phyloP scores from a whole-genome alignment of 176 grass and related monocot species.

The Triticum turgidum region DNA sequence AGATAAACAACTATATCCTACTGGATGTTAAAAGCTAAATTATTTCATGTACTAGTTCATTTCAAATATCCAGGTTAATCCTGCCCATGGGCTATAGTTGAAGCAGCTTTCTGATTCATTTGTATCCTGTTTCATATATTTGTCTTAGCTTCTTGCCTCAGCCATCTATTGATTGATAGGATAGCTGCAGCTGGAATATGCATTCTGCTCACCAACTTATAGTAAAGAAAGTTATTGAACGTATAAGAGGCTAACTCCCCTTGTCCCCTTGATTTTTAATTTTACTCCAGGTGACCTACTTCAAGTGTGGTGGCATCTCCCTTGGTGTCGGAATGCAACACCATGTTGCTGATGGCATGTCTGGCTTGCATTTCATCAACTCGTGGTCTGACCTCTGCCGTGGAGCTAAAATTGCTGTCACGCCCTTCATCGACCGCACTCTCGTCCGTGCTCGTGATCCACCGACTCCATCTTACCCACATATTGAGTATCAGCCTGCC shows the following conservation, averaged over 20 bases:
- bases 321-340: constrained; percentile 96
- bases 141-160: not conserved
- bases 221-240: constrained; percentile 3
- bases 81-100: not conserved
- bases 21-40: not conserved
- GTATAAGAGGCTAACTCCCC: not conserved
- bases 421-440: constrained; percentile 70
- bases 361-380: constrained; percentile 86
- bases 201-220: not conserved
- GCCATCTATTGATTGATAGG: not conserved
- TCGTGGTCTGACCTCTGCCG: constrained; percentile 82
- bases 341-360: constrained; percentile 78
- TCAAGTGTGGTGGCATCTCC: constrained; percentile 79
- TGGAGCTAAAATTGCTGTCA: constrained; percentile 45
- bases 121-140: not conserved
- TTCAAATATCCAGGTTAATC: not conserved
- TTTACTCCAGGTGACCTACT: constrained; percentile 69
- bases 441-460: constrained; percentile 66
- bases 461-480: constrained; percentile 60
- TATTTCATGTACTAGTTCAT: not conserved
- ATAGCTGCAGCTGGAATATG: not conserved
- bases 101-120: constrained; percentile 1
- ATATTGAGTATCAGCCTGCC: constrained; percentile 79
- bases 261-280: not conserved
- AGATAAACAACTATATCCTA: not conserved